A percentile compares a stretch with the other conserved stretches of the same genome.
Conservation (phyloP, 2,329 filamentous ascomycete genomes). For the Nothophaeocryptopus gaeumannii region DNA sequence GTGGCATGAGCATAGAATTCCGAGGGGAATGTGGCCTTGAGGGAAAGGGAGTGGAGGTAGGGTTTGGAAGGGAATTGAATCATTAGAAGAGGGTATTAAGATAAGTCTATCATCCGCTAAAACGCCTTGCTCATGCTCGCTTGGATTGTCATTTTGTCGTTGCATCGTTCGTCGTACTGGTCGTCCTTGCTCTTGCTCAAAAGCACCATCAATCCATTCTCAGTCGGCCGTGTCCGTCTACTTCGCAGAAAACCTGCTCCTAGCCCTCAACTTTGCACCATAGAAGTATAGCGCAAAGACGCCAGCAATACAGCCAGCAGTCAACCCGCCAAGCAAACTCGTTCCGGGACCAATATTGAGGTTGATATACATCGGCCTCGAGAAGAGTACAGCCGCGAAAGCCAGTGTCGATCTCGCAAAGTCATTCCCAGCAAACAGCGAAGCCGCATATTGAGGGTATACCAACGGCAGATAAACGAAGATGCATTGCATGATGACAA, state of each 20-base stretch:
- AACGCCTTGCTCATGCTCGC: no score
- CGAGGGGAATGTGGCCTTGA: constrained; percentile 32
- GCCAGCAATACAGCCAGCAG: constrained; percentile 37
- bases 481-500: constrained; percentile 45
- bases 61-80: neutral
- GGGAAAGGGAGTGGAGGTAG: neutral
- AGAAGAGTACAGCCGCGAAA: constrained; percentile 59
- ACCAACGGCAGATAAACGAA: constrained; percentile 42
- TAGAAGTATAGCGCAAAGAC: constrained; percentile 59
- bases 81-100: no score
- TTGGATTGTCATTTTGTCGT: no score
- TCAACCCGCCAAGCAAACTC: constrained; percentile 53
- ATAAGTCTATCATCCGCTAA: no score
- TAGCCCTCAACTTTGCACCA: constrained; percentile 53
- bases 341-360: constrained; percentile 59
- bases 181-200: no score
- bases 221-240: constrained; percentile 8
- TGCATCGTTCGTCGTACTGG: no score
- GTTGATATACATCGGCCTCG: constrained; percentile 58
- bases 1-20: constrained; percentile 26
- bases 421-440: constrained; percentile 61
- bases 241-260: constrained; percentile 57
- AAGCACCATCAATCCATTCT: no score
- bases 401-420: constrained; percentile 59
- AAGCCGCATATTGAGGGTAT: constrained; percentile 51